Evolutionary conservation across 768 basidiomycete species (phyloP), one percentile per base, ranked within the genome.

Genomic region (Russula virescens): DNA sequence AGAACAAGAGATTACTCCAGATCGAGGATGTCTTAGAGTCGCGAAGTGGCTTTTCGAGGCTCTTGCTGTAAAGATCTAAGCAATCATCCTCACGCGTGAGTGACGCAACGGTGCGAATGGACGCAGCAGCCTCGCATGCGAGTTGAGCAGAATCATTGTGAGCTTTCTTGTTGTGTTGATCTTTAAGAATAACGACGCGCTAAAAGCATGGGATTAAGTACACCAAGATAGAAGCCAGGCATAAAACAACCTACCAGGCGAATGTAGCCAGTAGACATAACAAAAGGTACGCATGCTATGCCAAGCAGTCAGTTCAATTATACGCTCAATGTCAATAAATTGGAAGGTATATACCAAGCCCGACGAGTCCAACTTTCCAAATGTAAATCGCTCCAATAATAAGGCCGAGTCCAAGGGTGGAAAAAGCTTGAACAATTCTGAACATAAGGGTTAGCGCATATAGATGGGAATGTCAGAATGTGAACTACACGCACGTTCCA

Each of bases 91-190:
- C 94, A 21, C 94, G 79, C 1, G 92, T 95, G 47, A 97, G 78
- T 0, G 87, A 79, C 5, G 94, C 92, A 25, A 97, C 93, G 1
- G 94, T 96, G 35, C 90, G 83, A 64, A 97, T 95, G 11, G 94
- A 80, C 8, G 81, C 87, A 28, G 92, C 91, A 40, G 92, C 92
- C 73, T 97, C 94, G 66, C 92, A 93, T 43, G 94, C 94, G 23
- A 94, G 70, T 61, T 95, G 92, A 9, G 94, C 91, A 19, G 89
- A 91, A 1, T 74, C 74, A 66, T 86, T 89, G 68, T 97, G 91
- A 0, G 85, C 76, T 66, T 79, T 79, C 75, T 91, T 92, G 77
- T 91, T 93, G 62, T 76, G 72, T 68, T 89, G 84, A 69, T 91
- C 93, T 71, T 94, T 95, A 62, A 94, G 75, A 0, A 94, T 89